Percentiles rank a stretch among this genome's conserved stretches.
Conservation (phyloP, 1,284 basidiomycete species). For the Ceratobasidium sp. region DNA sequence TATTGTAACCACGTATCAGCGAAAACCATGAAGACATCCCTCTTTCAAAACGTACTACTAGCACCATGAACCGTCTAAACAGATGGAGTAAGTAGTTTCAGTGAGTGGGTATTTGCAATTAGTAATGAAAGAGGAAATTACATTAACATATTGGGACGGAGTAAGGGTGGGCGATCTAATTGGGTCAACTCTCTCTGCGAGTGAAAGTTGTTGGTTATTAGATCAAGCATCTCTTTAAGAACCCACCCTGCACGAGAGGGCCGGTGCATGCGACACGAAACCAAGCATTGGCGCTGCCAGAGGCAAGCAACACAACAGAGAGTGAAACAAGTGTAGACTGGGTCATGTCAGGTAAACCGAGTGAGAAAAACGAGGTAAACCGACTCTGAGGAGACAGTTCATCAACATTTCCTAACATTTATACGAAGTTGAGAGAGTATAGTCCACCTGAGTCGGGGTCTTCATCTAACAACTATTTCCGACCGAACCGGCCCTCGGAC, state of each 20-base stretch:
- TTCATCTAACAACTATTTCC: neutral
- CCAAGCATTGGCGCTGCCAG: slow-evolving; percentile 58
- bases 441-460: too few relatives aligned
- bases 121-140: slow-evolving; percentile 51
- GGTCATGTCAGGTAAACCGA: neutral
- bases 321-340: slow-evolving; percentile 19
- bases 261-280: slow-evolving; percentile 62
- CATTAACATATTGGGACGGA: slow-evolving; percentile 62
- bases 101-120: too few relatives aligned
- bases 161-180: slow-evolving; percentile 61
- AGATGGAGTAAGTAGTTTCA: neutral
- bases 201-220: neutral
- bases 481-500: slow-evolving; percentile 15
- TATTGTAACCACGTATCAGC: neutral
- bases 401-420: neutral
- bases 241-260: slow-evolving; percentile 57
- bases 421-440: neutral
- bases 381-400: neutral
- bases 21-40: neutral
- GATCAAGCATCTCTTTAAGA: too few relatives aligned
- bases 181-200: slow-evolving; percentile 63
- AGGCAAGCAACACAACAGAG: slow-evolving; percentile 50
- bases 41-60: slow-evolving; percentile 23
- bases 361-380: neutral
- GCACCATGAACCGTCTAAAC: slow-evolving; percentile 20